A percentile compares a stretch with the other conserved stretches of the same genome.
These are phyloP conservation scores for Ceratocystis alfenasii DNA, from an alignment of 2,329 filamentous ascomycete species.

Conservation along the genomic window DNA sequence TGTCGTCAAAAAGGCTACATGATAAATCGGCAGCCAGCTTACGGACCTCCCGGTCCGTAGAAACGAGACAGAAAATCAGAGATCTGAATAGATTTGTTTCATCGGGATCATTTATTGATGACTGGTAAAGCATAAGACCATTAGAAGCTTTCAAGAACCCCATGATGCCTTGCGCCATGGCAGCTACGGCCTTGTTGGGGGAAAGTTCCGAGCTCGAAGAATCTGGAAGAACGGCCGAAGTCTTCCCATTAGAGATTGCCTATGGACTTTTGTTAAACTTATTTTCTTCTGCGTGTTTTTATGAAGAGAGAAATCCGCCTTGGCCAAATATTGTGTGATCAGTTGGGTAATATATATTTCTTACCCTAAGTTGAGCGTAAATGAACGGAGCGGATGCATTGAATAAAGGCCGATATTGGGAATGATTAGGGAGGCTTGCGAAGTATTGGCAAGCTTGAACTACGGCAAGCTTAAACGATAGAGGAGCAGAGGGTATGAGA, in stretches of 20 bases:
- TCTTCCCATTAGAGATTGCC: slow-evolving; percentile 19
- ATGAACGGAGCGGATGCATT: slow-evolving; percentile 44
- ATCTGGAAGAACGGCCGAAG: slow-evolving; percentile 15
- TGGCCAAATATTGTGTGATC: too few species aligned
- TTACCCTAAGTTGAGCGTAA: slow-evolving; percentile 44
- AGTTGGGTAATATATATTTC: slow-evolving; percentile 18
- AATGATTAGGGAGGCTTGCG: slow-evolving; percentile 39
- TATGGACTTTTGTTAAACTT: slow-evolving; percentile 13
- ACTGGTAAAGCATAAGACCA: slow-evolving; percentile 25
- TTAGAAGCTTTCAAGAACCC: slow-evolving; percentile 43
- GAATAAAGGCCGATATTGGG: slow-evolving; percentile 45
- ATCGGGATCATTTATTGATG: slow-evolving; percentile 12
- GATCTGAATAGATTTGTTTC: slow-evolving; percentile 26
- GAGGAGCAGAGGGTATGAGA: slow-evolving; percentile 44
- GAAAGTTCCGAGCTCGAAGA: slow-evolving; percentile 11
- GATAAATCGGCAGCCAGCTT: slow-evolving; percentile 38
- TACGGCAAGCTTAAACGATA: slow-evolving; percentile 49
- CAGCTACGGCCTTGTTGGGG: slow-evolving; percentile 29
- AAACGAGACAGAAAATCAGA: slow-evolving; percentile 44
- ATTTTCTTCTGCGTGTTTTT: too few species aligned
- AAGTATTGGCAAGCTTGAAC: slow-evolving; percentile 53
- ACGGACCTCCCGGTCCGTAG: slow-evolving; percentile 39
- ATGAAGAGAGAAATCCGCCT: too few species aligned
- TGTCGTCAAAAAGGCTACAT: slow-evolving; percentile 36
- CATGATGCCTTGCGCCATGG: slow-evolving; percentile 42